Base-by-base conservation (phyloP, 257 asterid genomes). In the Solanum gandarillasii region DNA sequence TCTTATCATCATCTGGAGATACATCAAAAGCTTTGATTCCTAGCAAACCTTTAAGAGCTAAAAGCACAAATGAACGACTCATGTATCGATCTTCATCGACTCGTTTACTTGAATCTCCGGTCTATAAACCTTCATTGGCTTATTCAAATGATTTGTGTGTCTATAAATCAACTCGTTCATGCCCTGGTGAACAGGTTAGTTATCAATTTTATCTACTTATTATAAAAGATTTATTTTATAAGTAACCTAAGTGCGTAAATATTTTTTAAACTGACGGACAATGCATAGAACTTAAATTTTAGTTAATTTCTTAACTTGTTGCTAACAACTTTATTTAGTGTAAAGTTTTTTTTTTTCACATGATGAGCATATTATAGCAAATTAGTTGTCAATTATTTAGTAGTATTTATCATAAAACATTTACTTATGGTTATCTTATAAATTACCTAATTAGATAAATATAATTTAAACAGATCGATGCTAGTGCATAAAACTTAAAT, bases 31-130 rank as follows among this genome's bases (percentile, higher is more conserved):
- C 90, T 29, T 60, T 88, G 32, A 73, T 89, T 86, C 90, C 93
- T 9, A 83, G 67, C 21, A 86, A 84, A 83, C 85, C 88, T 41
- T 4, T 84, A 39, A 87, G 71, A 34, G 86, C 67, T 31, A 46
- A 18, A 89, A 88, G 88, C 87, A 90, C 21, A 35, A 90, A 92
- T 1, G 86, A 68, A 35, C 89, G 32, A 39, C 88, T 91, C 2
- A 88, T 36, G 79, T 89, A 90, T 46, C 87, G 92, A 88, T 92
- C 98, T 29, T 84, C 90, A n/a, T 93, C 98, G 1, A 79, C 90
- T 60, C 92, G 90, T 65, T 83, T 93, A 0, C 18, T 38, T 46
- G 93, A 94, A 65, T 87, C 93, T 87, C 93, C 92, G 2, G 91
- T 90, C 35, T 87, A 85, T 32, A 87, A 88, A 25, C 90, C 94